A percentile compares a stretch with the other conserved stretches of the same genome.
These are phyloP conservation scores for Agrocybe chaxingu DNA, from an alignment of 768 basidiomycete species.

Conservation along the genomic window DNA sequence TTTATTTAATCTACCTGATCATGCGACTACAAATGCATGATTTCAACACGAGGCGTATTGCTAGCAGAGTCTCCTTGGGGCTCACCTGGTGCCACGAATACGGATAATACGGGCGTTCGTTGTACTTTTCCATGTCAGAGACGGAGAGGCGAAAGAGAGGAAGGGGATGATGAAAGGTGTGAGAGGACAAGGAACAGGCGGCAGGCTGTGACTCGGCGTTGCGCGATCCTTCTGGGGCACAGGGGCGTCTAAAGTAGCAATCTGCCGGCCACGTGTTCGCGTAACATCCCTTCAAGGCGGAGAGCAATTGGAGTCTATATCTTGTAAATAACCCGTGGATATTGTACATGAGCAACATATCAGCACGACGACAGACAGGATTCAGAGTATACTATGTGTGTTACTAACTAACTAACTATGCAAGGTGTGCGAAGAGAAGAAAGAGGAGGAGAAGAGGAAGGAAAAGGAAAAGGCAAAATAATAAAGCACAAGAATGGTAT, in stretches of 20 bases:
- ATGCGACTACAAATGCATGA: slow-evolving; percentile 58
- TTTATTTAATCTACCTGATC: slow-evolving; percentile 60
- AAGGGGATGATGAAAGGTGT: slow-evolving; percentile 10
- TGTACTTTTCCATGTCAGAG: slow-evolving; percentile 35
- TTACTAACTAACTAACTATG: slow-evolving; percentile 2
- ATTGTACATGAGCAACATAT: slow-evolving; percentile 13
- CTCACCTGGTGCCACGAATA: slow-evolving; percentile 89
- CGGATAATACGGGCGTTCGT: slow-evolving; percentile 37
- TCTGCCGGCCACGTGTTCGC: slow-evolving; percentile 20
- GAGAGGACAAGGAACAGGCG: slow-evolving; percentile 6
- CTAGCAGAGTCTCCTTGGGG: slow-evolving; percentile 6
- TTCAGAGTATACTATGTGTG: slow-evolving; percentile 4
- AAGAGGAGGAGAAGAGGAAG: slow-evolving; percentile 5
- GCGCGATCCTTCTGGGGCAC: slow-evolving; percentile 15
- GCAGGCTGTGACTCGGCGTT: slow-evolving; percentile 18
- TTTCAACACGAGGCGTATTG: slow-evolving; percentile 13
- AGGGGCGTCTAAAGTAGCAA: slow-evolving; percentile 23
- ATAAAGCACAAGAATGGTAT: slow-evolving; percentile 7
- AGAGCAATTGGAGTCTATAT: background rate
- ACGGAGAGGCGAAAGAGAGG: background rate
- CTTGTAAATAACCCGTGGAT: slow-evolving; percentile 1
- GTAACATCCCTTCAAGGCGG: slow-evolving; percentile 3
- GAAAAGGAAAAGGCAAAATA: slow-evolving; percentile 5
- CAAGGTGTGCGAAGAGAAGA: slow-evolving; percentile 2
- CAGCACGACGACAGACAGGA: slow-evolving; percentile 5